Evolutionary conservation across 768 basidiomycete species (phyloP).

Genomic region (Leucogyrophana mollusca): DNA sequence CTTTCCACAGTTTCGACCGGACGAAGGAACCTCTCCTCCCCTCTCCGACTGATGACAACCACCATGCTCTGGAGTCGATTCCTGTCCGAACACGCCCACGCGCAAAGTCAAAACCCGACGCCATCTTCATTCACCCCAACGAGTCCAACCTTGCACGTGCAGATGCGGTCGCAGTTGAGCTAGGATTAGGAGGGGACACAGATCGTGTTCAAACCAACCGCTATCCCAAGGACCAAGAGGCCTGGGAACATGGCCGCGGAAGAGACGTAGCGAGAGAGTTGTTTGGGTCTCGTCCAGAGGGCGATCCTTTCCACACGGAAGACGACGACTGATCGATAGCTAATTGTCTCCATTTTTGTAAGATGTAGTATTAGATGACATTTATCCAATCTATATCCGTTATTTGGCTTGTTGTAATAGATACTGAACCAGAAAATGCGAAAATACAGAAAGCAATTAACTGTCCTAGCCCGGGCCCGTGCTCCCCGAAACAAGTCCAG

Average conservation of each 20-base stretch:
- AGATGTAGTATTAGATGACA: no score
- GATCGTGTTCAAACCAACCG: slow-evolving; percentile 43
- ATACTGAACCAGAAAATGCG: slow-evolving; percentile 15
- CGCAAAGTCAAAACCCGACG: slow-evolving; percentile 54
- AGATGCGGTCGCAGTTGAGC: slow-evolving; percentile 55
- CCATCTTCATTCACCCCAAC: slow-evolving; percentile 61
- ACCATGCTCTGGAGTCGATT: slow-evolving; percentile 7
- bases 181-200: slow-evolving; percentile 50
- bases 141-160: slow-evolving; percentile 67
- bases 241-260: slow-evolving; percentile 55
- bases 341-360: no score
- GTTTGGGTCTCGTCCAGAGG: no score
- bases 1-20: slow-evolving; percentile 12
- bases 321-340: no score
- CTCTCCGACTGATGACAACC: slow-evolving; percentile 1
- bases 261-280: slow-evolving; percentile 48
- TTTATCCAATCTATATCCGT: no score
- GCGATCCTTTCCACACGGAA: no score
- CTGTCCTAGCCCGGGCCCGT: slow-evolving; percentile 16
- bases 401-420: background rate
- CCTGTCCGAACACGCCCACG: slow-evolving; percentile 35
- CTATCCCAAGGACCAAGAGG: slow-evolving; percentile 32
- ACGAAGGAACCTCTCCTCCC: slow-evolving; percentile 22
- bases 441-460: slow-evolving; percentile 14
- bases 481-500: slow-evolving; percentile 30